Percentiles rank a stretch among this genome's conserved stretches.
These are phyloP conservation scores for Candida methanosorbosa DNA, from an alignment of 805 yeast species.

Conservation along the genomic window DNA sequence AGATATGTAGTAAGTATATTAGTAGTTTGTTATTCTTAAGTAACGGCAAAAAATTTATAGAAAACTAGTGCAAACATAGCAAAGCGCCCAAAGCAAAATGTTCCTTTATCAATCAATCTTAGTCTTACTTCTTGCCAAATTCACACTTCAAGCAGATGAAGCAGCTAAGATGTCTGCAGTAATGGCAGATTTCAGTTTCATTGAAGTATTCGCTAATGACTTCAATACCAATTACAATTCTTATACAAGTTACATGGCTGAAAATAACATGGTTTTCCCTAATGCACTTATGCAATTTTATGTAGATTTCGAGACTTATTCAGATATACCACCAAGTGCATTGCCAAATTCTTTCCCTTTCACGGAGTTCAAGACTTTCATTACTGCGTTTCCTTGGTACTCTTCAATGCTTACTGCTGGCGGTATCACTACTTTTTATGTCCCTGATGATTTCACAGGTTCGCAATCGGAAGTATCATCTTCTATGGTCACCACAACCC, in stretches of 20 bases:
- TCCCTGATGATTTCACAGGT: conserved; percentile 20
- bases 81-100: no score
- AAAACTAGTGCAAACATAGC: no score
- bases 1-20: no score
- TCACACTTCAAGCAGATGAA: conserved; percentile 11
- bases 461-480: no score
- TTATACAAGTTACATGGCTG: conserved; percentile 28
- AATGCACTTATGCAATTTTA: conserved; percentile 20
- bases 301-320: conserved; percentile 9
- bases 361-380: conserved; percentile 21
- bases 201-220: conserved; percentile 24
- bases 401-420: conserved; percentile 15
- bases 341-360: conserved; percentile 23
- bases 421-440: conserved; percentile 15
- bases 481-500: neutral
- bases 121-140: conserved; percentile 6
- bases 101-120: no score
- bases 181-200: conserved; percentile 20
- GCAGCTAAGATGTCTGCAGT: conserved; percentile 25
- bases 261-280: conserved; percentile 19
- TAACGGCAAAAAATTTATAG: no score
- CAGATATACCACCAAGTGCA: conserved; percentile 14
- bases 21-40: no score
- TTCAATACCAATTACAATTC: conserved; percentile 16
- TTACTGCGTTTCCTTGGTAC: conserved; percentile 27